Evolutionary conservation across 2,329 filamentous ascomycete species (phyloP).

Genomic region (Alternaria brassicicola): DNA sequence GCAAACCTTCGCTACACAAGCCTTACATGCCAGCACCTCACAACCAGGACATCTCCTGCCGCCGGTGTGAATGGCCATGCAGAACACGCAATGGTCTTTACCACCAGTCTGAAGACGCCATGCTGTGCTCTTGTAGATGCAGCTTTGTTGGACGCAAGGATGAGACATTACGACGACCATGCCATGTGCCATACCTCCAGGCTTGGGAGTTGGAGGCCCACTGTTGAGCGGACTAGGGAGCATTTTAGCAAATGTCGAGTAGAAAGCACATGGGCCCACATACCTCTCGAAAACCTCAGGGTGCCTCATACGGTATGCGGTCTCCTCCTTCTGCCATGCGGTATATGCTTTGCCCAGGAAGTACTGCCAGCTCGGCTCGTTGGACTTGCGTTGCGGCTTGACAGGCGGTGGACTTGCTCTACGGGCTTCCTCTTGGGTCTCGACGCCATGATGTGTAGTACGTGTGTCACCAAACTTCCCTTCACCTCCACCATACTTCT

Average conservation of each 20-base stretch:
- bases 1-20: conserved; percentile 7
- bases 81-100: conserved; percentile 18
- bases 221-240: neutral
- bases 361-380: conserved; percentile 7
- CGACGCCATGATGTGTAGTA: neutral
- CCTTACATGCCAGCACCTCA: conserved; percentile 20
- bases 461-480: neutral
- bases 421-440: neutral
- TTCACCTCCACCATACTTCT: neutral
- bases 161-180: conserved; percentile 18
- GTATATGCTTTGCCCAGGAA: conserved; percentile 4
- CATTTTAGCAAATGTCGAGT: neutral
- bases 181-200: conserved; percentile 8
- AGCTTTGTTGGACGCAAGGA: conserved; percentile 6
- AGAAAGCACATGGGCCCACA: neutral
- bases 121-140: neutral
- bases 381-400: conserved; percentile 7
- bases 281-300: conserved; percentile 7
- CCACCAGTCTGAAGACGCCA: conserved; percentile 10
- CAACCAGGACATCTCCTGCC: conserved; percentile 17
- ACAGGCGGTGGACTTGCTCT: conserved; percentile 8
- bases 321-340: conserved; percentile 6
- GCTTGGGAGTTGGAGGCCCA: neutral
- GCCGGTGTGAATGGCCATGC: neutral
- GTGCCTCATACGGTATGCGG: conserved; percentile 5